Evolutionary conservation across 129 eudicot genomes (phyloP).

Genomic region (Cynara cardunculus): DNA sequence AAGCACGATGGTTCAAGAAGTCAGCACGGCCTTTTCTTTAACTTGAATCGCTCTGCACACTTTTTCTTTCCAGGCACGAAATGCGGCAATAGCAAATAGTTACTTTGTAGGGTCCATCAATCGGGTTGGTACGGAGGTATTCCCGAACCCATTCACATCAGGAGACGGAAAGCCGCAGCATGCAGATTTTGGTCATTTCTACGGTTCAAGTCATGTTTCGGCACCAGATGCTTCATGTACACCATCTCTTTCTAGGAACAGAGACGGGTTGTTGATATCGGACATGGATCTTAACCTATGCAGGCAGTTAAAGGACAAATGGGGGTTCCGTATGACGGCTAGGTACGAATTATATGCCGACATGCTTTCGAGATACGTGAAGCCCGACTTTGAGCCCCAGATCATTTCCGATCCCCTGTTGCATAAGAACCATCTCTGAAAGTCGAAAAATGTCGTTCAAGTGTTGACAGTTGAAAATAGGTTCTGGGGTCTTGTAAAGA

Average conservation of each 20-base stretch:
- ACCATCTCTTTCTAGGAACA: slow-evolving; percentile 80
- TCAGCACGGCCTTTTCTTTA: background rate
- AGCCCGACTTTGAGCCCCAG: slow-evolving; percentile 93
- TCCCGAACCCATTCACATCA: slow-evolving; percentile 94
- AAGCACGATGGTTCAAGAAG: background rate
- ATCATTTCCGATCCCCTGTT: slow-evolving; percentile 78
- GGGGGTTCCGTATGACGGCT: slow-evolving; percentile 98
- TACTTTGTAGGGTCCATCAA: slow-evolving; percentile 93
- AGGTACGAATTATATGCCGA: slow-evolving; percentile 80
- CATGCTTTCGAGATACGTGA: slow-evolving; percentile 60
- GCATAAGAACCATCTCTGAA: slow-evolving; percentile 44
- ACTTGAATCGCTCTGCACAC: slow-evolving; percentile 2
- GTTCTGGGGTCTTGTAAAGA: slow-evolving; percentile 2
- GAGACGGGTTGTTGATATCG: slow-evolving; percentile 75
- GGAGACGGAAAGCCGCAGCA: slow-evolving; percentile 98
- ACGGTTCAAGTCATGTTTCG: slow-evolving; percentile 90
- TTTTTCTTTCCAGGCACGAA: slow-evolving; percentile 68
- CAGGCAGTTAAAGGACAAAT: slow-evolving; percentile 86
- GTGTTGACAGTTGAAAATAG: background rate
- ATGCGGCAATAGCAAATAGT: slow-evolving; percentile 97
- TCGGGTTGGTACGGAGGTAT: slow-evolving; percentile 92
- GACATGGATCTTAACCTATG: slow-evolving; percentile 94
- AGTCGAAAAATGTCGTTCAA: background rate
- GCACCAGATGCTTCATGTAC: slow-evolving; percentile 96
- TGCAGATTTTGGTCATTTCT: slow-evolving; percentile 94